phyloP scores from a whole-genome alignment of 345 rosid species.

The Orychophragmus violaceus region DNA sequence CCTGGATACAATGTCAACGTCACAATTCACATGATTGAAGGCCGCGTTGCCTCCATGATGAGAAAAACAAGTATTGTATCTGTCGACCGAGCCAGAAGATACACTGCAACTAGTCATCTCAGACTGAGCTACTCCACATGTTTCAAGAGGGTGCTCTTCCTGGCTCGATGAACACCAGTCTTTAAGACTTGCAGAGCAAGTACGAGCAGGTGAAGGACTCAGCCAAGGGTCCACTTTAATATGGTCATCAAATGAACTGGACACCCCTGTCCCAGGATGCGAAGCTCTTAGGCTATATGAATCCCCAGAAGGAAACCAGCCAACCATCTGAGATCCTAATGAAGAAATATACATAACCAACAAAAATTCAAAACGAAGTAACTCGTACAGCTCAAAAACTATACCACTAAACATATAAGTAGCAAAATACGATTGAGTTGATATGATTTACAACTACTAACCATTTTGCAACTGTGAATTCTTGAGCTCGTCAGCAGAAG shows the following conservation, averaged over 20 bases:
- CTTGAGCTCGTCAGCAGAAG: constrained; percentile 27
- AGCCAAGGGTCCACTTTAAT: constrained; percentile 26
- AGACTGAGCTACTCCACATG: constrained; percentile 33
- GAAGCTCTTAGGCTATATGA: constrained; percentile 18
- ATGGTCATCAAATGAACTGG: constrained; percentile 29
- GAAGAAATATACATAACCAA: constrained; percentile 9
- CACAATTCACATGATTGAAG: constrained; percentile 15
- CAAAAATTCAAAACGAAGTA: neutral
- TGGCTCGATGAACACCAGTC: constrained; percentile 32
- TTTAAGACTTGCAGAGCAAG: constrained; percentile 40
- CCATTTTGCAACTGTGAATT: constrained; percentile 37
- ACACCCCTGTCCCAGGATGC: constrained; percentile 20
- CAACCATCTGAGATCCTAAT: constrained; percentile 39
- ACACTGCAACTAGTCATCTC: constrained; percentile 44
- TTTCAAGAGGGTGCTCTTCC: constrained; percentile 27
- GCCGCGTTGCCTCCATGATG: constrained; percentile 27
- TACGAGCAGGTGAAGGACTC: constrained; percentile 32
- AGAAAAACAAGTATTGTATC: constrained; percentile 25
- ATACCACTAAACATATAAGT: neutral
- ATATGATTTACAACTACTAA: no score
- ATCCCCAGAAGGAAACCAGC: constrained; percentile 14
- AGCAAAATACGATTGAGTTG: no score
- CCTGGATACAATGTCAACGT: constrained; percentile 25
- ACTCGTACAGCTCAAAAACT: neutral
- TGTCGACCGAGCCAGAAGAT: constrained; percentile 39